Evolutionary conservation across 495 filamentous ascomycete species (phyloP).

Genomic region (Tuber borchii): DNA sequence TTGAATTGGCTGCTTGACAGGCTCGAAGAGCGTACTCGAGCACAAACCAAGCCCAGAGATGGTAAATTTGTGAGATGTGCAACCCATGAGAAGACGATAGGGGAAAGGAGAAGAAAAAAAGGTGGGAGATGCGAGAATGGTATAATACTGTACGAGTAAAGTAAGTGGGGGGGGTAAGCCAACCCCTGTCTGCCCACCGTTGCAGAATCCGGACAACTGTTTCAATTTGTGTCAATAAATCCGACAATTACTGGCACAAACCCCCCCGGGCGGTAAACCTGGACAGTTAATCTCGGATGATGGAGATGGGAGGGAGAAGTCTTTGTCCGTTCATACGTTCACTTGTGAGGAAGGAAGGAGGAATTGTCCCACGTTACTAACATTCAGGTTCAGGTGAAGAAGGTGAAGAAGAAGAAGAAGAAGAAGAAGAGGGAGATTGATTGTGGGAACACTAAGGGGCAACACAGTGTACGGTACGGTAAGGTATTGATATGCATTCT

Average conservation of each 20-base stretch:
- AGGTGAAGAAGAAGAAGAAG: background rate
- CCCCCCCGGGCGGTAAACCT: background rate
- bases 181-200: background rate
- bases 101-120: background rate
- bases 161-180: background rate
- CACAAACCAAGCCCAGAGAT: background rate
- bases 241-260: slow-evolving; percentile 6
- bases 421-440: background rate
- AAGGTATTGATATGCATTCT: background rate
- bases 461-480: background rate
- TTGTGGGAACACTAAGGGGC: background rate
- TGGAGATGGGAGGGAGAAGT: background rate
- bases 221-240: slow-evolving; percentile 36
- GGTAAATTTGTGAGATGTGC: background rate
- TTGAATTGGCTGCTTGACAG: background rate
- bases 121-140: background rate
- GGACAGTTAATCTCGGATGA: background rate
- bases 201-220: slow-evolving; percentile 10
- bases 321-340: background rate
- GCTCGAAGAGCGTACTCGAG: background rate
- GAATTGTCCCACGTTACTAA: background rate
- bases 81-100: background rate
- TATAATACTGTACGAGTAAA: background rate
- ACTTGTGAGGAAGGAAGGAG: background rate
- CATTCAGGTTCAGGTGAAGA: background rate